These are phyloP conservation scores for Phytophthora agathidicida DNA, from an alignment of 352 stramenopile species.

Conservation along the genomic window DNA sequence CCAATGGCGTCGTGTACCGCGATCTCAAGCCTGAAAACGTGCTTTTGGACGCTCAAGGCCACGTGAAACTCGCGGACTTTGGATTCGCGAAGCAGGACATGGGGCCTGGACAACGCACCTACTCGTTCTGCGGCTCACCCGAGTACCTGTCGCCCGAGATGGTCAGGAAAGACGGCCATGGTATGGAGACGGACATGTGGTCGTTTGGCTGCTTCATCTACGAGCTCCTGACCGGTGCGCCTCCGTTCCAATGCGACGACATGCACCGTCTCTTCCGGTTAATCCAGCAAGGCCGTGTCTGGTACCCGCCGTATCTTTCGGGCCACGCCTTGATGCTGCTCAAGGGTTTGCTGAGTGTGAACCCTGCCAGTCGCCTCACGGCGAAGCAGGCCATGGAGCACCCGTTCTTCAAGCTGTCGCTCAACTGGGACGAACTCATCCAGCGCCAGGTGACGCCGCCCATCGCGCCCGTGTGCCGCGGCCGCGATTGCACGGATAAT, in stretches of 20 bases:
- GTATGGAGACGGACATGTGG: slow-evolving; percentile 86
- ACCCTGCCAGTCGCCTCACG: slow-evolving; percentile 54
- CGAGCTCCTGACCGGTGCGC: slow-evolving; percentile 74
- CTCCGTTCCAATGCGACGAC: slow-evolving; percentile 76
- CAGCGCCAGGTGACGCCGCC: slow-evolving; percentile 67
- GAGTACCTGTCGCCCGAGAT: slow-evolving; percentile 90
- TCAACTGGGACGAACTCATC: slow-evolving; percentile 74
- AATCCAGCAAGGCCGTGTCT: slow-evolving; percentile 66
- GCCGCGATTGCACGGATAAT: slow-evolving; percentile 76
- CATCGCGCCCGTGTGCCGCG: slow-evolving; percentile 61
- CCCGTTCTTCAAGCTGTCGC: slow-evolving; percentile 65
- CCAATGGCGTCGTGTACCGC: slow-evolving; percentile 50
- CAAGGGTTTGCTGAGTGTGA: slow-evolving; percentile 56
- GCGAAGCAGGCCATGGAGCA: slow-evolving; percentile 73
- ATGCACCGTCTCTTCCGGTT: slow-evolving; percentile 65
- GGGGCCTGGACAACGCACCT: slow-evolving; percentile 58
- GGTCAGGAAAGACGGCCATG: slow-evolving; percentile 73
- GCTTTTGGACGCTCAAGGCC: slow-evolving; percentile 71
- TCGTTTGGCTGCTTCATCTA: slow-evolving; percentile 88
- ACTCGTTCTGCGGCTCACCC: slow-evolving; percentile 84
- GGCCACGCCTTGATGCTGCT: slow-evolving; percentile 49
- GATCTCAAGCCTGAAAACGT: slow-evolving; percentile 87
- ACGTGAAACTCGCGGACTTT: slow-evolving; percentile 87
- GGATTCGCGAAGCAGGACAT: slow-evolving; percentile 83
- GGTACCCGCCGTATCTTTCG: slow-evolving; percentile 72